Base-by-base conservation (phyloP, 2,329 filamentous ascomycete species). In the Mariannaea sp. region DNA sequence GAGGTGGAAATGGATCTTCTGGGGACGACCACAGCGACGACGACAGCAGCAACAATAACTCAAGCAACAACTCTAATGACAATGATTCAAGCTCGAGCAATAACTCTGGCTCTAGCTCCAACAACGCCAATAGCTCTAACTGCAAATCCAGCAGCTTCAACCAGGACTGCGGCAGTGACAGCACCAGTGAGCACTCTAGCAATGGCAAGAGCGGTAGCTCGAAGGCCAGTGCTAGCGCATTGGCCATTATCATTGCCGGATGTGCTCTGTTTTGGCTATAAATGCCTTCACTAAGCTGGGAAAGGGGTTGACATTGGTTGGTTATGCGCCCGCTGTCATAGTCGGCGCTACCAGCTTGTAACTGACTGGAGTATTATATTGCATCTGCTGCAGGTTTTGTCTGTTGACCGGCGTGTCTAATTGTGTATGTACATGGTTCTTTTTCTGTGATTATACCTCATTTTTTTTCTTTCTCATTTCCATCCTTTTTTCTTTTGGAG, bases 131-230 rank as follows among this genome's bases (percentile, higher is more conserved):
- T 43, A 68, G 65, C 12, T 53, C 61, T 14, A 64, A 67, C 53
- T 80, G 77, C 59, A 60, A 69, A 9, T 58, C 67, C 7, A 69
- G 59, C 26, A 69, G 69, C 41, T 80, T 80, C 61, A 69, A 71
- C 50, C 75, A 79, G 61, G 60, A 68, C 52, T 77, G 75, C 61
- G 62, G 64, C 56, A 55, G 43, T 2, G 48, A 42, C 27, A 49
- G 36, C 22, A 20, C 33, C 6, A 32, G 22, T 12, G 68, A 54
- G 17, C 65, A 65, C 40, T 77, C 76, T 41, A 61, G 55, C 52
- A 65, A 64, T 27, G 68, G 68, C 50, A 71, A 69, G 59, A 73
- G 61, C 48, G 62, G 60, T 10, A 65, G 70, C 49, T 63, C 64
- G 54, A 67, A 68, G 55, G 59, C 68, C 8, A 68, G 70, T 16